Base-by-base conservation (phyloP, 176 grass and related monocot species). In the Pontederia crassipes region DNA sequence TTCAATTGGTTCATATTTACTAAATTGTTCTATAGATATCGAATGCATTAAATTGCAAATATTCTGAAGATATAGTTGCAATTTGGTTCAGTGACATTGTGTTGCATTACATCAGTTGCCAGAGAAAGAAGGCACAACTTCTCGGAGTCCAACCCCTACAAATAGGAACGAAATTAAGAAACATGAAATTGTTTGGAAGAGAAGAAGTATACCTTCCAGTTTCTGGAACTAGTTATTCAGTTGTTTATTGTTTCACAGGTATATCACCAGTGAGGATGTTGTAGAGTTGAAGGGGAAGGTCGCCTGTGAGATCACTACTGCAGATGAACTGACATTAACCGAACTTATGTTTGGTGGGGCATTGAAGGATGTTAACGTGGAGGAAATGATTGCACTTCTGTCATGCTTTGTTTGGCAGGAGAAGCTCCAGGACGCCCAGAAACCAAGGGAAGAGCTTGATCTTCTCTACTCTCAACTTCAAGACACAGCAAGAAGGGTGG, bases 341-440 rank as follows among this genome's bases (percentile, higher is more conserved):
- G 87, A 97, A 57, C 81, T 97, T 69, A 88, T 92, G 87, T 97
- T 97, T 18, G 91, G 79, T 57, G 93, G 93, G 48, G 66, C 74
- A 45, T 51, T 97, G 49, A 97, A 97, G 67, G 92, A 97, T 78
- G 69, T 78, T 56, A 85, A 78, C 10, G 74, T 83, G 12, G 87
- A 91, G 60, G 85, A 97, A 79, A 85, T 97, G 84, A 87, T 91
- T 35, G 93, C 93, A 0, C 70, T 97, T 59, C 87, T 91, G 12
- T 97, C 84, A 32, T 97, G 93, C 77, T 97, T 88, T 68, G 87
- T 97, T 12, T 97, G 87, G 93, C 84, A 88, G 60, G 93, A 97
- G 20, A 97, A 82, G 78, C 74, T 97, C 65, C 75, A 83, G 65
- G 84, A 91, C 74, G 81, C 83, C 26, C 87, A 74, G 2, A 98